Evolutionary conservation across 148 eudicot species (phyloP).

Genomic region (Nyssa sinensis): DNA sequence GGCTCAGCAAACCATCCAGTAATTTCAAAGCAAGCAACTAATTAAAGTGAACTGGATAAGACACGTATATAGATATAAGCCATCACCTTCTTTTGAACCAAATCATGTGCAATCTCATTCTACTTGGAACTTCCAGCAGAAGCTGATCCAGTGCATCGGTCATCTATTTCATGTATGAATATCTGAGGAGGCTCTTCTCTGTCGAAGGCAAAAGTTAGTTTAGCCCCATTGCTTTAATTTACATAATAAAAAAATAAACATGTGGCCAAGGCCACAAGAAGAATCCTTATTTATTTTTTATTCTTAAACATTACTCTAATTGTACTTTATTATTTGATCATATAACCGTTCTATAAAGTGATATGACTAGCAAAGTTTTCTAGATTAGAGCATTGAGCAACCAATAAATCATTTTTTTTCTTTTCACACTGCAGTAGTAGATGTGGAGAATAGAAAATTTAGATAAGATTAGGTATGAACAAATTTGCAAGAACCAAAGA

Average conservation of each 20-base stretch:
- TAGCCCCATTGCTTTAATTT: constrained; percentile 1
- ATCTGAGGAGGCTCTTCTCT: constrained; percentile 74
- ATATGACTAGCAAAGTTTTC: too few species aligned
- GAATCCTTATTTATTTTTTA: not conserved
- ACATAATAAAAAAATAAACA: not conserved
- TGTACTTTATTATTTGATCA: not conserved
- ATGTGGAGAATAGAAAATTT: too few species aligned
- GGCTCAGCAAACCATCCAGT: not conserved
- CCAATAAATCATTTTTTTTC: too few species aligned
- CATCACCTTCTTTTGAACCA: not conserved
- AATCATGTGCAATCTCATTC: not conserved
- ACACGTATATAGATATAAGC: not conserved
- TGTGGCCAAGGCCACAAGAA: not conserved
- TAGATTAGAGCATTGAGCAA: too few species aligned
- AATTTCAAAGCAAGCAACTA: not conserved
- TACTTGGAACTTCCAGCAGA: constrained; percentile 28
- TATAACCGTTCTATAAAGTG: too few species aligned
- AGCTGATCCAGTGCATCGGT: constrained; percentile 27
- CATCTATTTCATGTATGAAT: constrained; percentile 54
- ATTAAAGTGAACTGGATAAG: not conserved
- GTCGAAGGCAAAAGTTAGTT: constrained; percentile 26
- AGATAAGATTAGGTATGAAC: too few species aligned
- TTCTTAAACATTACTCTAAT: not conserved
- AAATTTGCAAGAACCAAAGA: too few species aligned
- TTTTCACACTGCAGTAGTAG: too few species aligned